phyloP scores from a whole-genome alignment of 352 stramenopile genomes.

The Phytopythium mirpurense region DNA sequence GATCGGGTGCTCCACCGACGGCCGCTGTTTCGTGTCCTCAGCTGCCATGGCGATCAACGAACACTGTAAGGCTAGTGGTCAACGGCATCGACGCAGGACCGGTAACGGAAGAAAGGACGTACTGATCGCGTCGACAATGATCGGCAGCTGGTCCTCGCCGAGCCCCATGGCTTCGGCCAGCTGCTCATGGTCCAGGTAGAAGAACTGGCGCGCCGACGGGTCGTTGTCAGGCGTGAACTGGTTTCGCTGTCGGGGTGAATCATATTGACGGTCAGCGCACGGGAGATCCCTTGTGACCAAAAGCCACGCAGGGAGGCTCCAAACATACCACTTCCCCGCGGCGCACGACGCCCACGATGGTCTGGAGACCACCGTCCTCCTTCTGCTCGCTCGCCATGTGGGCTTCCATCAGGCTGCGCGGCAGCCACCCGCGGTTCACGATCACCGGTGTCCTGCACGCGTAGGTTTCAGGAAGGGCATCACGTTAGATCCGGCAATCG shows the following conservation, averaged over 20 bases:
- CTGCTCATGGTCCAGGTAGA: conserved; percentile 77
- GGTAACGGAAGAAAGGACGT: no score
- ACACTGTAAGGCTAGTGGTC: no score
- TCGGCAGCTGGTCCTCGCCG: conserved; percentile 48
- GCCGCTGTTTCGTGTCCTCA: conserved; percentile 22
- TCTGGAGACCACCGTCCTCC: conserved; percentile 43
- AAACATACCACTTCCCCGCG: conserved; percentile 76
- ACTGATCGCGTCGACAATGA: conserved; percentile 79
- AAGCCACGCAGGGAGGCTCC: no score
- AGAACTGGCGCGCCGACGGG: conserved; percentile 67
- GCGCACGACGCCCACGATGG: conserved; percentile 70
- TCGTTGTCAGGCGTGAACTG: conserved; percentile 82
- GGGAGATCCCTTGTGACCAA: conserved; percentile 4
- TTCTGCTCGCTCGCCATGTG: conserved; percentile 60
- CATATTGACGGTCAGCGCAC: background rate
- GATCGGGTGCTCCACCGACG: conserved; percentile 48
- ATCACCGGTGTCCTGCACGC: conserved; percentile 71
- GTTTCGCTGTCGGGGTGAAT: conserved; percentile 43
- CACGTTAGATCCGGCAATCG: no score
- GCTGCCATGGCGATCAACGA: no score
- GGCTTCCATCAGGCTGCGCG: conserved; percentile 62
- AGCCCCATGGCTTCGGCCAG: conserved; percentile 73
- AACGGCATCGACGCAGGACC: no score
- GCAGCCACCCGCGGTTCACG: conserved; percentile 81
- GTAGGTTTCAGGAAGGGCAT: background rate